Conservation (phyloP, 768 basidiomycete genomes). For the Tylopilus balloui region DNA sequence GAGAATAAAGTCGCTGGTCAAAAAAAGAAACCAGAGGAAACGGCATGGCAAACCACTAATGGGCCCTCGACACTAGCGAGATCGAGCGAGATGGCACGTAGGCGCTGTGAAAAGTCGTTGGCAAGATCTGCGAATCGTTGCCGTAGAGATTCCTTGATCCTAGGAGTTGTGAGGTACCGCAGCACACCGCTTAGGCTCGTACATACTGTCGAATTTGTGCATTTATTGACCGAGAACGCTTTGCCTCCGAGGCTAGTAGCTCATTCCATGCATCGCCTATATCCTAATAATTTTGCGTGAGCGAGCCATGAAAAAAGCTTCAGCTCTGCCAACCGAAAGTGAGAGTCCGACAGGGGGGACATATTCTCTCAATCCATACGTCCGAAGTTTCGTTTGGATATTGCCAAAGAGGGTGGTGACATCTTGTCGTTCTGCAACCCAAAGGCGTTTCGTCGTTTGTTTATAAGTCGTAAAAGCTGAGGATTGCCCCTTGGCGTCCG, state of each 20-base stretch:
- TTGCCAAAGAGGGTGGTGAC: slow-evolving; percentile 85
- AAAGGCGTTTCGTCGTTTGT: slow-evolving; percentile 75
- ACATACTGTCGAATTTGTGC: slow-evolving; percentile 83
- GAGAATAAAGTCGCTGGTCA: slow-evolving; percentile 2
- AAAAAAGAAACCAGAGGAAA: slow-evolving; percentile 5
- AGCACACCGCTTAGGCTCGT: not conserved
- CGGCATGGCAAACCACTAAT: slow-evolving; percentile 51
- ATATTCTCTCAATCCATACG: slow-evolving; percentile 84
- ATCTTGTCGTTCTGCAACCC: slow-evolving; percentile 90
- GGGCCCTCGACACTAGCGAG: slow-evolving; percentile 73
- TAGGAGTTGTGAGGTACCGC: slow-evolving; percentile 26
- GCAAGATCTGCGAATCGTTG: slow-evolving; percentile 75
- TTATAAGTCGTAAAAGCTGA: slow-evolving; percentile 76
- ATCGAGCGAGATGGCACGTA: slow-evolving; percentile 65
- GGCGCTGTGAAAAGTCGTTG: slow-evolving; percentile 65
- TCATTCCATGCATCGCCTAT: slow-evolving; percentile 74
- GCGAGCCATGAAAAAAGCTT: not conserved
- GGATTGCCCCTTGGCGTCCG: slow-evolving; percentile 75
- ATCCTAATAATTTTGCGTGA: slow-evolving; percentile 40
- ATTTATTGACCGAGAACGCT: slow-evolving; percentile 77
- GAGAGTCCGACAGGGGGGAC: slow-evolving; percentile 69
- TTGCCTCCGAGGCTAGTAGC: slow-evolving; percentile 70
- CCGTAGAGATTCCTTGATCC: slow-evolving; percentile 78
- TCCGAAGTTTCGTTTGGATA: slow-evolving; percentile 89
- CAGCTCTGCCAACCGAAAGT: slow-evolving; percentile 41